These are phyloP conservation scores for Hyphopichia homilentoma DNA, from an alignment of 805 yeast genomes.

Conservation along the genomic window DNA sequence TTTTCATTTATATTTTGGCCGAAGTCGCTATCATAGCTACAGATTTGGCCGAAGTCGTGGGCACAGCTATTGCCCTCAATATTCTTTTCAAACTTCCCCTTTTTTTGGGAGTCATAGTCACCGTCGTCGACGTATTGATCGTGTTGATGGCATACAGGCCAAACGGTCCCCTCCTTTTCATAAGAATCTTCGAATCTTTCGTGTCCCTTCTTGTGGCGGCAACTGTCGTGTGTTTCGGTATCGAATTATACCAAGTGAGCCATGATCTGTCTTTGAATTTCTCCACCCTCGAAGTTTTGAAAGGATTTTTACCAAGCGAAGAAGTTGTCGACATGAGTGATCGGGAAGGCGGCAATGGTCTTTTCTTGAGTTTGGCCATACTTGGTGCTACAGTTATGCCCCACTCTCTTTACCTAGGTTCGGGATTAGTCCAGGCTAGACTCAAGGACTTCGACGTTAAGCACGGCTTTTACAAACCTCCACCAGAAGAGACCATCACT, in stretches of 20 bases:
- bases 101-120: slow-evolving; percentile 76
- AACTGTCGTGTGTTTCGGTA: slow-evolving; percentile 80
- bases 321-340: slow-evolving; percentile 36
- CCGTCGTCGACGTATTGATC: slow-evolving; percentile 80
- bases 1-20: slow-evolving; percentile 68
- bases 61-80: slow-evolving; percentile 92
- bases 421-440: slow-evolving; percentile 84
- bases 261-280: slow-evolving; percentile 41
- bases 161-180: slow-evolving; percentile 70
- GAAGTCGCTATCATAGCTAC: slow-evolving; percentile 93
- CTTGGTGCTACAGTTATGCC: slow-evolving; percentile 97
- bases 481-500: slow-evolving; percentile 1
- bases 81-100: slow-evolving; percentile 79
- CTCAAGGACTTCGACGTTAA: slow-evolving; percentile 67
- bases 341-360: slow-evolving; percentile 53
- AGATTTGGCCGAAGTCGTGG: slow-evolving; percentile 95
- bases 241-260: slow-evolving; percentile 72
- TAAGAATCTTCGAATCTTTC: slow-evolving; percentile 76
- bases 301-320: slow-evolving; percentile 53
- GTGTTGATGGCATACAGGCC: slow-evolving; percentile 88
- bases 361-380: slow-evolving; percentile 76
- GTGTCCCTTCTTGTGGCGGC: slow-evolving; percentile 75
- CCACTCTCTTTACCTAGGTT: slow-evolving; percentile 79
- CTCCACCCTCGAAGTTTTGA: slow-evolving; percentile 48
- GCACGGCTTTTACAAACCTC: slow-evolving; percentile 53